These are phyloP conservation scores for Hypoxylon trugodes DNA, from an alignment of 495 filamentous ascomycete genomes.

Conservation along the genomic window DNA sequence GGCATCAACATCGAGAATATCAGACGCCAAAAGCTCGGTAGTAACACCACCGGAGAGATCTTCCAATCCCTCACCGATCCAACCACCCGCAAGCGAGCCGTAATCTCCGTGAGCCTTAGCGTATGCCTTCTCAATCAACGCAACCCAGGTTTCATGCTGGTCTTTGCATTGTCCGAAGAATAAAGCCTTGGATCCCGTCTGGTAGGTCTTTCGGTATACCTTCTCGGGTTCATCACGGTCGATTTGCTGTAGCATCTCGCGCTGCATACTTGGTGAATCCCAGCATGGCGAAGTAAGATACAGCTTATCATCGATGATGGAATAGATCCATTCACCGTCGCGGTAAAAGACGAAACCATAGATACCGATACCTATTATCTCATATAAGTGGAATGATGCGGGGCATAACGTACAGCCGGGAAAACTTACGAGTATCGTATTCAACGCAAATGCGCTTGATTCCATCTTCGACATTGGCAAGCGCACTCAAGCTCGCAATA, in stretches of 20 bases:
- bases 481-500: conserved; percentile 83
- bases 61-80: conserved; percentile 88
- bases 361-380: conserved; percentile 72
- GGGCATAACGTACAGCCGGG: not conserved
- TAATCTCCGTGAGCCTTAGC: conserved; percentile 94
- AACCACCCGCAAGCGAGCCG: conserved; percentile 81
- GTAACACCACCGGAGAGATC: conserved; percentile 95
- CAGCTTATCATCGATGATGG: conserved; percentile 83
- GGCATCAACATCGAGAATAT: conserved; percentile 86
- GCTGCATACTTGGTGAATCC: conserved; percentile 67
- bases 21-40: conserved; percentile 79
- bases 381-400: not conserved
- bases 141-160: conserved; percentile 93
- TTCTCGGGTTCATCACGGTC: conserved; percentile 74
- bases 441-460: conserved; percentile 86
- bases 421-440: conserved; percentile 62
- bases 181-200: conserved; percentile 80
- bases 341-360: conserved; percentile 96
- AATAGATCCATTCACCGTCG: conserved; percentile 94
- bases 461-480: conserved; percentile 78
- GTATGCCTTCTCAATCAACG: conserved; percentile 92
- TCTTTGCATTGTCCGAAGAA: conserved; percentile 89
- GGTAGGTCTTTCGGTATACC: conserved; percentile 81
- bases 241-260: conserved; percentile 60
- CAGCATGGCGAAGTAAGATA: conserved; percentile 86